These are phyloP conservation scores for Prunus kanzakura DNA, from an alignment of 306 rosid species.

Conservation along the genomic window DNA sequence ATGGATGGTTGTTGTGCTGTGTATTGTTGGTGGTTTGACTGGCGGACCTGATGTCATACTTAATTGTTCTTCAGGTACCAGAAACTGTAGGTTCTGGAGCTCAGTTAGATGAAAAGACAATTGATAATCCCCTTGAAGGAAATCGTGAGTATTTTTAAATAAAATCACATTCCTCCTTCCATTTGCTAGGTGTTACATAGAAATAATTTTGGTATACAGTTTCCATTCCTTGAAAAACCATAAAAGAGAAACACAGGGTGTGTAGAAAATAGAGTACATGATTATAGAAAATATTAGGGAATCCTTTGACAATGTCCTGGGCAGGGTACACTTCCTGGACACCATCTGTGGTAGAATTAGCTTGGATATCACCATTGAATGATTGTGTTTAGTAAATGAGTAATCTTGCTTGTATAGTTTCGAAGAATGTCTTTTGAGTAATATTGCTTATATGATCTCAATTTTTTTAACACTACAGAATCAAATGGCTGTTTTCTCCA, in stretches of 20 bases:
- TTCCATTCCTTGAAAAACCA: background rate
- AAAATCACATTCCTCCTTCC: background rate
- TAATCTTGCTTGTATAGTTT: too few relatives aligned
- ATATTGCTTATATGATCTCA: too few relatives aligned
- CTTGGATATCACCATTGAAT: background rate
- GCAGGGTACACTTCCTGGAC: background rate
- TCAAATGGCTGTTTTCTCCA: too few relatives aligned
- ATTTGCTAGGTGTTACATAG: background rate
- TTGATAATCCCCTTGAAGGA: slow-evolving; percentile 45
- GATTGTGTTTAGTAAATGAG: background rate
- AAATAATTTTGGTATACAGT: background rate
- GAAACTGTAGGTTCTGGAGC: slow-evolving; percentile 41
- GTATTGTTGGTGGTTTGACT: background rate
- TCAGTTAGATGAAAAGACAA: slow-evolving; percentile 42
- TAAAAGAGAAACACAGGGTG: background rate
- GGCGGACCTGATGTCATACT: background rate
- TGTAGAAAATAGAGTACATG: background rate
- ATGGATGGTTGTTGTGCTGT: slow-evolving; percentile 13
- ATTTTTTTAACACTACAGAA: too few relatives aligned
- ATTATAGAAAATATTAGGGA: background rate
- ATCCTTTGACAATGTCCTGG: background rate
- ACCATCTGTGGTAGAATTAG: background rate
- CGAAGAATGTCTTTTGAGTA: too few relatives aligned
- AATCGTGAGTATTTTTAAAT: slow-evolving; percentile 55
- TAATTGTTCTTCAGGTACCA: slow-evolving; percentile 44